Percentiles rank a stretch among this genome's conserved stretches.
Conservation (phyloP, 306 rosid species). For the Begonia fuchsioides region DNA sequence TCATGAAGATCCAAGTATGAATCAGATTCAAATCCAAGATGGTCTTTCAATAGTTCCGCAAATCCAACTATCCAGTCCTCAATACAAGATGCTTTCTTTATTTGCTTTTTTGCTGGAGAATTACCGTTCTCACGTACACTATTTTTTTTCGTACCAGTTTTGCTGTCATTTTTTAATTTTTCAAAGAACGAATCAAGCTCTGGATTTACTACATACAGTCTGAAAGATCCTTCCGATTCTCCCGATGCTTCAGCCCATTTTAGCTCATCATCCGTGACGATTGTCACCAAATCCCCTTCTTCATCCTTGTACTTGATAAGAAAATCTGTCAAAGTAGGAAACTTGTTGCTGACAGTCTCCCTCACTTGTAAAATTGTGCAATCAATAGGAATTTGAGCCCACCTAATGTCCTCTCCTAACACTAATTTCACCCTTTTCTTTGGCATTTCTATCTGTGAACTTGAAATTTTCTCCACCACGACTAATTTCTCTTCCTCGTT, state of each 20-base stretch:
- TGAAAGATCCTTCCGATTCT: constrained; percentile 41
- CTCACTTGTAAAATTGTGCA: constrained; percentile 68
- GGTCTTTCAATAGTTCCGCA: constrained; percentile 64
- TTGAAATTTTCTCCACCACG: constrained; percentile 38
- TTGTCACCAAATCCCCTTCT: constrained; percentile 87
- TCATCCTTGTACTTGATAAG: constrained; percentile 74
- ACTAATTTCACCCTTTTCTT: constrained; percentile 60
- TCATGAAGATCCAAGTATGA: constrained; percentile 65
- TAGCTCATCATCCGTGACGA: constrained; percentile 68
- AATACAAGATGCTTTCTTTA: constrained; percentile 43
- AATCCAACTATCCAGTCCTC: constrained; percentile 82
- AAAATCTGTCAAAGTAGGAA: constrained; percentile 51
- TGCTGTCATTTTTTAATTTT: constrained; percentile 21
- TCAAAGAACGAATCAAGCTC: constrained; percentile 49
- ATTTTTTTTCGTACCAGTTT: no score
- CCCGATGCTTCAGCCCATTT: constrained; percentile 54
- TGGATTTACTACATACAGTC: constrained; percentile 53
- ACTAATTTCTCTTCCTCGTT: constrained; percentile 54
- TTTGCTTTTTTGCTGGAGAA: constrained; percentile 25
- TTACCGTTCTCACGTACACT: constrained; percentile 25
- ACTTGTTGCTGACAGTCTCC: constrained; percentile 43
- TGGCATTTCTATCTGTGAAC: constrained; percentile 24
- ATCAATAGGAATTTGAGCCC: constrained; percentile 52
- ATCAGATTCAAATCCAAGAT: constrained; percentile 73
- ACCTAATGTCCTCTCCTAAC: constrained; percentile 82